A percentile compares a stretch with the other conserved stretches of the same genome.
Conservation (phyloP, 2,329 filamentous ascomycete species). For the Trichoderma cornu-damae region DNA sequence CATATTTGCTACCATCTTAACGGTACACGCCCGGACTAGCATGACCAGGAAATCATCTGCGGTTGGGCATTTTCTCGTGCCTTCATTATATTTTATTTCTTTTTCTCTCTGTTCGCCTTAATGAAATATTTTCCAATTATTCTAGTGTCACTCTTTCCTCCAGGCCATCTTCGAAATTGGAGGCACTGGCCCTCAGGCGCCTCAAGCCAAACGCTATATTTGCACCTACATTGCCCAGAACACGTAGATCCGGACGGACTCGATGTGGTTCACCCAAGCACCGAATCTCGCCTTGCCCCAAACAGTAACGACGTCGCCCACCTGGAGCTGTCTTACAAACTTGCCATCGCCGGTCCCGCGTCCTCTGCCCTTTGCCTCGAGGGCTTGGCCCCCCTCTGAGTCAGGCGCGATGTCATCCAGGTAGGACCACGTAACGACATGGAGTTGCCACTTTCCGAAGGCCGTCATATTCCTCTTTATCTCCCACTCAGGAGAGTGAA, state of each 20-base stretch:
- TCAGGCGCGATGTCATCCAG: constrained; percentile 44
- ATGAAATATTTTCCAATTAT: no score
- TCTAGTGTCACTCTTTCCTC: not conserved
- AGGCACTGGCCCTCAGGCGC: not conserved
- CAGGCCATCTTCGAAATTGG: not conserved
- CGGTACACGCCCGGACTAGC: no score
- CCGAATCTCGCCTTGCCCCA: constrained; percentile 56
- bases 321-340: constrained; percentile 50
- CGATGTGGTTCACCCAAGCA: constrained; percentile 49
- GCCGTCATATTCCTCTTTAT: constrained; percentile 48
- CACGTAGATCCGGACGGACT: constrained; percentile 49
- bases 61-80: no score
- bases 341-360: constrained; percentile 46
- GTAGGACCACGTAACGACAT: constrained; percentile 51
- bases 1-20: no score
- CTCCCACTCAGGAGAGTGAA: constrained; percentile 33
- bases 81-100: no score
- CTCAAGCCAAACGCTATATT: not conserved
- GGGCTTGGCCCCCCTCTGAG: constrained; percentile 35
- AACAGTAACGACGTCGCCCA: constrained; percentile 58
- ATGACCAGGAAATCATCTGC: no score
- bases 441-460: constrained; percentile 30
- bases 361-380: constrained; percentile 46
- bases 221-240: constrained; percentile 49
- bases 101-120: no score